phyloP scores from a whole-genome alignment of 257 asterid species.

The Forsythia suspensa region DNA sequence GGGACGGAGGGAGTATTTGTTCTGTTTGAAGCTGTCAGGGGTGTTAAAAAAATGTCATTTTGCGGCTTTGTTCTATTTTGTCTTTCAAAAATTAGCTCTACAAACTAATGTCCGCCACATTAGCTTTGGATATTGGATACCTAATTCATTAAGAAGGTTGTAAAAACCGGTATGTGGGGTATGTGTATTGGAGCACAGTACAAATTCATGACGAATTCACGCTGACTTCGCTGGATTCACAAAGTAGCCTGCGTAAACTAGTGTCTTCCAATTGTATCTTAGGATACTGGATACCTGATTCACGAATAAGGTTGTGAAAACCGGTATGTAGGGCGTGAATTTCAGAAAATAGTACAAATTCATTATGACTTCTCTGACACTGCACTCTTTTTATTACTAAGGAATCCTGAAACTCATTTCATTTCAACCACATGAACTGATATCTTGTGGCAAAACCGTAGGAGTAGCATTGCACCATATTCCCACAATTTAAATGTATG shows the following conservation, averaged over 20 bases:
- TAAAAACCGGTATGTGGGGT: slow-evolving; percentile 7
- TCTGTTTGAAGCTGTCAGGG: neutral
- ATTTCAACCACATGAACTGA: neutral
- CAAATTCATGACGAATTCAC: neutral
- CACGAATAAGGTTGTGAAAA: slow-evolving; percentile 10
- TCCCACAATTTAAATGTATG: neutral
- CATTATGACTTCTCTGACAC: neutral
- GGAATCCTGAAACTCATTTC: neutral
- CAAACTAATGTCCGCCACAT: neutral
- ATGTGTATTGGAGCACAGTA: neutral
- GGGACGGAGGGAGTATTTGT: no score
- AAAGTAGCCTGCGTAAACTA: neutral
- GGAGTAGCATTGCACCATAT: slow-evolving; percentile 7
- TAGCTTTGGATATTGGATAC: neutral
- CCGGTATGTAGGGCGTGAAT: neutral
- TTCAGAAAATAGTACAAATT: neutral
- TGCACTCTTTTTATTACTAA: neutral
- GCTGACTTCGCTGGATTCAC: neutral
- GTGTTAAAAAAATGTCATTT: neutral
- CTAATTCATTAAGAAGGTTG: neutral
- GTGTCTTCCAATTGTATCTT: neutral
- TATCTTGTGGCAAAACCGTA: neutral
- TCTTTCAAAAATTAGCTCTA: neutral
- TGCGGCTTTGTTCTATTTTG: neutral
- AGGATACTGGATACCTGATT: neutral